Evolutionary conservation across 2,329 filamentous ascomycete genomes (phyloP), one percentile per base, ranked within the genome.

Genomic region (Aspergillus proliferans): DNA sequence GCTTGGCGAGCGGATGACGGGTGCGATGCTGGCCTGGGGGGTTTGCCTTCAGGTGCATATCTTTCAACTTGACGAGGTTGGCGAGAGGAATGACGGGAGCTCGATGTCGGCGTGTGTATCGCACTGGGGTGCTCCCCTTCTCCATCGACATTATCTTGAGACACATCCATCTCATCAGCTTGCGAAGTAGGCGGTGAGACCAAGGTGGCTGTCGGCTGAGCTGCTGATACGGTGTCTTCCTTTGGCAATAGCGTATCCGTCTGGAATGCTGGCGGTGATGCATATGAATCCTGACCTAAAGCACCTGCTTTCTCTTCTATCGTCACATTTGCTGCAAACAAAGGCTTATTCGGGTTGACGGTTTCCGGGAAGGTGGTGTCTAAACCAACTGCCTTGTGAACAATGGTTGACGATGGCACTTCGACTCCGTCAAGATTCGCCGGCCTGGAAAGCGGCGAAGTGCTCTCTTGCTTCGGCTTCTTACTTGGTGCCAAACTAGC

Each of bases 101-200:
- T 69, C 2, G 69, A 67, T 21, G 63, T 67, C 9, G 71, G 63
- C n/a, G 70, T 68, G 52, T 70, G 59, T 10, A 67, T 51, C 6
- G 60, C 53, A 28, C 57, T 47, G 36, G 48, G 55, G 45, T 50
- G 52, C 47, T 67, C 67, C 21, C 60, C 60, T 43, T 66, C 63
- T n/a, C 63, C 60, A 42, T 65, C 52, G 12, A 57, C 57, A 49
- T 68, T 59, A 3, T 68, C 63, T 34, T 62, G 61, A 15, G 58
- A 51, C 24, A 64, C 60, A 45, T 71, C 71, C 47, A 61, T 63
- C 49, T 73, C 71, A 47, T 72, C 71, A 39, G 63, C 67, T 48
- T 72, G 63, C 19, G 71, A 74, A 21, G 69, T 73, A 12, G 71
- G 72, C 18, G 72, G 72, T 2, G 72, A 75, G 10, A 74, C 71